Percentiles rank a stretch among this genome's conserved stretches.
Evolutionary conservation across 805 yeast genomes (phyloP).

Genomic region (Nakazawaea anatomiae): DNA sequence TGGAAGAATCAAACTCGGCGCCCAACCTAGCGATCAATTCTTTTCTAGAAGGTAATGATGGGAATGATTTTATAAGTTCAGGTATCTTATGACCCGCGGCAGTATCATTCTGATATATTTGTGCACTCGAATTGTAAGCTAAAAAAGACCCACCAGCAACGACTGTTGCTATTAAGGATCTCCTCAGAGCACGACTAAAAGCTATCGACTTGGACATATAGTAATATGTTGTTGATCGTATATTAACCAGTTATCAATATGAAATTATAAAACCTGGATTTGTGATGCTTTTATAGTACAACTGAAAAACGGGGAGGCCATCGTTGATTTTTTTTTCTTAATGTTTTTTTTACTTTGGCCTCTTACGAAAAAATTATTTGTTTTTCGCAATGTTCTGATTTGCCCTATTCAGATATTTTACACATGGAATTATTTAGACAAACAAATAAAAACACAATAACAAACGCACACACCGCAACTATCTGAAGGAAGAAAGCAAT

Average conservation of each 20-base stretch:
- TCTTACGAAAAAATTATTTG: neutral
- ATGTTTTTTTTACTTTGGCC: neutral
- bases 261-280: neutral
- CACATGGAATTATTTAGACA: neutral
- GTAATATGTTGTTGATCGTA: neutral
- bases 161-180: conserved; percentile 1
- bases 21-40: conserved; percentile 44
- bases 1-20: conserved; percentile 12
- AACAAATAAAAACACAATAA: neutral
- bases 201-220: conserved; percentile 1
- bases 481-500: neutral
- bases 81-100: conserved; percentile 15
- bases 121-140: neutral
- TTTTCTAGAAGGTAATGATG: conserved; percentile 51
- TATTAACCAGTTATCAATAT: neutral
- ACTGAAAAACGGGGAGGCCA: neutral
- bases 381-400: neutral
- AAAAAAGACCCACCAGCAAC: conserved; percentile 5
- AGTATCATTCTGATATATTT: conserved; percentile 6
- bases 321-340: neutral
- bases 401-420: neutral
- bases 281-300: neutral
- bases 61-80: conserved; percentile 39
- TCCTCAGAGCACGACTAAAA: conserved; percentile 3
- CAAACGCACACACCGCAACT: neutral